Evolutionary conservation across 352 stramenopile species (phyloP).

Genomic region (Globisporangium carolinianum): DNA sequence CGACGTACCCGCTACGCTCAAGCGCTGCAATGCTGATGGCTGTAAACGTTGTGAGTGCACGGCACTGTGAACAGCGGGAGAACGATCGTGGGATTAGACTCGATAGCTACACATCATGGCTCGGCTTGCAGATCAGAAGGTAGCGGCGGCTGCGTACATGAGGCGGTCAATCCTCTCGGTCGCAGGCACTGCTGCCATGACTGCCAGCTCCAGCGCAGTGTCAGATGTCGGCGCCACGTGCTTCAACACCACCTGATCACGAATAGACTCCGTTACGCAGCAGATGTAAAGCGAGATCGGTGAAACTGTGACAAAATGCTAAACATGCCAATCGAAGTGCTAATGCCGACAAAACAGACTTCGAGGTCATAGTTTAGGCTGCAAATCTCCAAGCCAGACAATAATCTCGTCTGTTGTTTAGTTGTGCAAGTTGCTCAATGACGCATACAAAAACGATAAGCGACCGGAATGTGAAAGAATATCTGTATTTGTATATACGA

Average conservation of each 20-base stretch:
- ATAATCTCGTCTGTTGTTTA: no score
- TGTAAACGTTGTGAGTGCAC: conserved; percentile 39
- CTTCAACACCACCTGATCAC: not conserved
- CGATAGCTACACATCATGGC: not conserved
- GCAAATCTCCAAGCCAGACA: no score
- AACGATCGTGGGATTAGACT: not conserved
- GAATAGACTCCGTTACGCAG: not conserved
- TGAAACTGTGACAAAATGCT: no score
- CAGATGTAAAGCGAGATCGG: no score
- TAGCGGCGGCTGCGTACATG: conserved; percentile 25
- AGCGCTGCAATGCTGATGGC: conserved; percentile 30
- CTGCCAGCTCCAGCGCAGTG: not conserved
- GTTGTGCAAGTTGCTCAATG: no score
- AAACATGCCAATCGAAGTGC: no score
- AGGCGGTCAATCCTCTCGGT: conserved; percentile 42
- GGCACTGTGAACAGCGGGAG: conserved; percentile 14
- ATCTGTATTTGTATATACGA: no score
- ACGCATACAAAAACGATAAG: no score
- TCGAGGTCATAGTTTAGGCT: no score
- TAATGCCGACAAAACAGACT: no score
- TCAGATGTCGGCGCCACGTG: not conserved
- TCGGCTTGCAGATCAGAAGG: no score
- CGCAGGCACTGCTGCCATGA: conserved; percentile 34
- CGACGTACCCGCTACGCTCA: conserved; percentile 36
- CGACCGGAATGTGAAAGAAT: no score